Evolutionary conservation across 257 asterid genomes (phyloP).

Genomic region (Solanum bulbocastanum): DNA sequence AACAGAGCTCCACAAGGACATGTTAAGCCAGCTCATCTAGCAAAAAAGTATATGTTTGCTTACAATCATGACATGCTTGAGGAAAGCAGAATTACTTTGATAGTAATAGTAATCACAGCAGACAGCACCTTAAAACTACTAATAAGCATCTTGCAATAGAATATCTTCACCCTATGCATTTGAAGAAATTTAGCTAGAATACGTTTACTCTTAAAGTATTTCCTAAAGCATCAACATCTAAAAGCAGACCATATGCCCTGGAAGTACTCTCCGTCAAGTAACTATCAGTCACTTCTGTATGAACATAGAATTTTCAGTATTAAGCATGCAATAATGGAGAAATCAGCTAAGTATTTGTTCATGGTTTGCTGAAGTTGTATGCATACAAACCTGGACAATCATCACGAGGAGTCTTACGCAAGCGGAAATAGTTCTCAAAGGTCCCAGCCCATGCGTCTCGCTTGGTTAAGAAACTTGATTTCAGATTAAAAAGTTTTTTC

Average conservation of each 20-base stretch:
- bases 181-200: neutral
- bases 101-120: neutral
- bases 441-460: constrained; percentile 99
- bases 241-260: neutral
- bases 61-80: neutral
- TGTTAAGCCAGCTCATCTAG: neutral
- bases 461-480: constrained; percentile 78
- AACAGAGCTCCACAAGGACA: neutral
- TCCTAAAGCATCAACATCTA: neutral
- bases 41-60: neutral
- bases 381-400: constrained; percentile 79
- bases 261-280: neutral
- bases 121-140: neutral
- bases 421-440: constrained; percentile 55
- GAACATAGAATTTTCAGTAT: neutral
- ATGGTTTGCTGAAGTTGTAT: neutral
- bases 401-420: constrained; percentile 75
- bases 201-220: neutral
- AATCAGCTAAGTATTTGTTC: neutral
- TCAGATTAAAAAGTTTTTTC: constrained; percentile 76
- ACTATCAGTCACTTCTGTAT: neutral
- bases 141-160: neutral
- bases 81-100: neutral
- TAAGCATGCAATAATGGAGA: neutral
- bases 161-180: neutral